Percentiles rank a stretch among this genome's conserved stretches.
phyloP scores from a whole-genome alignment of 1,284 basidiomycete genomes.

The Leccinum variabile region DNA sequence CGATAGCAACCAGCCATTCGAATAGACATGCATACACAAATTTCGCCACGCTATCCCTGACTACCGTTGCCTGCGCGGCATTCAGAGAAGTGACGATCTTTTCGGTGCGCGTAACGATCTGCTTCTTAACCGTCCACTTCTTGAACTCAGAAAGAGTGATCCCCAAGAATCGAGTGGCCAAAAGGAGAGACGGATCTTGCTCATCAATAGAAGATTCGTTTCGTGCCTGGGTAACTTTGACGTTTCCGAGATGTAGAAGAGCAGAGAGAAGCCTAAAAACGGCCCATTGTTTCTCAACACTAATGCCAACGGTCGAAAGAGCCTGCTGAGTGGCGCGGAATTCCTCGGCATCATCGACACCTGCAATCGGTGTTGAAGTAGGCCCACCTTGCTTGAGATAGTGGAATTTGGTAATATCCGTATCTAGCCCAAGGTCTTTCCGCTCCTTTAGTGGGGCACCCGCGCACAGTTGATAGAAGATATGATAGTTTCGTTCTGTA shows the following conservation, averaged over 20 bases:
- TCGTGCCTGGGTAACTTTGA: slow-evolving; percentile 82
- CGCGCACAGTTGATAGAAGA: slow-evolving; percentile 99
- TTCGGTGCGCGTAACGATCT: slow-evolving; percentile 91
- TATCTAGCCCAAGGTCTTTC: slow-evolving; percentile 89
- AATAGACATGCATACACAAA: slow-evolving; percentile 99
- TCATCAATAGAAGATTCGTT: slow-evolving; percentile 87
- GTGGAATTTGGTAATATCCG: slow-evolving; percentile 84
- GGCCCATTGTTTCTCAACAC: slow-evolving; percentile 96
- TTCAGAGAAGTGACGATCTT: slow-evolving; percentile 91
- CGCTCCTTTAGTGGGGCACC: slow-evolving; percentile 94
- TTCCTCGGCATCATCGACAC: slow-evolving; percentile 95
- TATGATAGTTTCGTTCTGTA: slow-evolving; percentile 98
- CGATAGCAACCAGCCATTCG: slow-evolving; percentile 97
- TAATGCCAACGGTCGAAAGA: slow-evolving; percentile 94
- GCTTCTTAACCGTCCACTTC: slow-evolving; percentile 99
- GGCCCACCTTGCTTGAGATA: slow-evolving; percentile 95
- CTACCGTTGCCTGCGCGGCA: slow-evolving; percentile 90
- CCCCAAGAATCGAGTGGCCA: slow-evolving; percentile 89
- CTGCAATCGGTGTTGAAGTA: slow-evolving; percentile 79
- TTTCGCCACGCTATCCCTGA: slow-evolving; percentile 96
- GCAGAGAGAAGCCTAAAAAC: slow-evolving; percentile 95
- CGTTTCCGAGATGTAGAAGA: slow-evolving; percentile 94
- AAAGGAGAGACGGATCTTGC: slow-evolving; percentile 76
- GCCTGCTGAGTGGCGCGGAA: slow-evolving; percentile 93
- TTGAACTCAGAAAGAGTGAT: slow-evolving; percentile 94